Conservation (phyloP, 192 early-diverging fungal species). For the Linnemannia elongata region DNA sequence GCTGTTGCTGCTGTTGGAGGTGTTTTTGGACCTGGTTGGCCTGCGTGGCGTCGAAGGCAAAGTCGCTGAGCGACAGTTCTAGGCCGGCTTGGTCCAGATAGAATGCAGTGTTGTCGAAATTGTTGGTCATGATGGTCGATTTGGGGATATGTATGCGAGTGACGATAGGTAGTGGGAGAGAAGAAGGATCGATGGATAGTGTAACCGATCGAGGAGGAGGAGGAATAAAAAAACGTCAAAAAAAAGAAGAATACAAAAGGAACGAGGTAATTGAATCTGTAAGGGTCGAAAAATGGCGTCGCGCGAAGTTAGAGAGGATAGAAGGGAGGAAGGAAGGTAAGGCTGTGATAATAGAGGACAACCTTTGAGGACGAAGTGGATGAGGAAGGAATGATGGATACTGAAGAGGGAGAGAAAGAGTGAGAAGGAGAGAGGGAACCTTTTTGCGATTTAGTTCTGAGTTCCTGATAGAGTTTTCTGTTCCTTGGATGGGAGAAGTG, state of each 20-base stretch:
- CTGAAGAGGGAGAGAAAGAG: not conserved
- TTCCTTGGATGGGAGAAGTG: too few species aligned
- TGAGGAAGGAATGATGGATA: not conserved
- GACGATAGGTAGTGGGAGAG: not conserved
- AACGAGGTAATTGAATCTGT: not conserved
- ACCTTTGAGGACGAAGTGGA: not conserved
- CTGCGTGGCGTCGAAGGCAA: conserved; percentile 50
- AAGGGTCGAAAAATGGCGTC: not conserved
- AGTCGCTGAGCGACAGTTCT: conserved; percentile 46
- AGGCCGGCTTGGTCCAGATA: conserved; percentile 38
- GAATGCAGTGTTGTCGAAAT: conserved; percentile 46
- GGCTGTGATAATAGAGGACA: not conserved
- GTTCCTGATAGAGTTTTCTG: not conserved
- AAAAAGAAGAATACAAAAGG: too few species aligned
- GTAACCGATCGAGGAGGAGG: not conserved
- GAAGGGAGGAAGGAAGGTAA: too few species aligned
- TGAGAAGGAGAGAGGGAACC: not conserved
- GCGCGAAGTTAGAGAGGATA: not conserved
- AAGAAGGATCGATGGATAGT: conserved; percentile 3
- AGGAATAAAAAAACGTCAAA: not conserved
- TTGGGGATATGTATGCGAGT: not conserved
- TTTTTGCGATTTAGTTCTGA: conserved; percentile 1
- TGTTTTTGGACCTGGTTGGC: conserved; percentile 43
- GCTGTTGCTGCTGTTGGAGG: conserved; percentile 37
- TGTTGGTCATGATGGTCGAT: conserved; percentile 31